A percentile compares a stretch with the other conserved stretches of the same genome.
phyloP scores from a whole-genome alignment of 2,329 filamentous ascomycete species.

The Fusarium neocosmosporiellum region DNA sequence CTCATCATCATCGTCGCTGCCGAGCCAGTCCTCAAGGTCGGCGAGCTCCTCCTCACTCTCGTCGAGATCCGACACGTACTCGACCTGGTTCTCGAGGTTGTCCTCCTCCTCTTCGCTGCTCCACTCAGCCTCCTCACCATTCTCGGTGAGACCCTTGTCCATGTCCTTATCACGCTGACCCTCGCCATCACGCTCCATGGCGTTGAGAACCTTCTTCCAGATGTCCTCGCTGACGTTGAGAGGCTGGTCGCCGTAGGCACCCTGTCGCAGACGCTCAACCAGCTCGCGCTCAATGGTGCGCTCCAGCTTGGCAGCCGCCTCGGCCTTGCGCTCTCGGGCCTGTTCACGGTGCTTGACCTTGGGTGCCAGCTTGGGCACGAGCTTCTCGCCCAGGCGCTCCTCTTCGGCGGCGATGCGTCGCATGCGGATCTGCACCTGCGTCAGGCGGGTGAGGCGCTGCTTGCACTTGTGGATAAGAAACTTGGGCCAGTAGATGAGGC shows the following conservation, averaged over 20 bases:
- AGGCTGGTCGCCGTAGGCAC: conserved; percentile 93
- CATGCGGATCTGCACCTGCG: conserved; percentile 87
- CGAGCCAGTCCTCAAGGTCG: conserved; percentile 93
- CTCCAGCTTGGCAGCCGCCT: conserved; percentile 92
- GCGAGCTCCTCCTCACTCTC: conserved; percentile 83
- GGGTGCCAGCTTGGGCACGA: conserved; percentile 89
- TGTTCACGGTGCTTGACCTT: conserved; percentile 85
- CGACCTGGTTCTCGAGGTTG: conserved; percentile 82
- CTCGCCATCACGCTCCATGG: conserved; percentile 88
- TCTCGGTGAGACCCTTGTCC: conserved; percentile 86
- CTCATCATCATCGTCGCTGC: conserved; percentile 72
- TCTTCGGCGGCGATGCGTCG: conserved; percentile 88
- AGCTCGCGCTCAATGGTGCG: conserved; percentile 94
- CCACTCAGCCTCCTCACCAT: conserved; percentile 75
- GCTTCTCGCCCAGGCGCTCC: conserved; percentile 85
- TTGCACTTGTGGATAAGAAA: conserved; percentile 96
- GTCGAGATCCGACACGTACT: conserved; percentile 93
- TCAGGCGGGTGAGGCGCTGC: conserved; percentile 90
- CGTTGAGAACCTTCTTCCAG: conserved; percentile 96
- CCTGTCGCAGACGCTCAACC: conserved; percentile 88
- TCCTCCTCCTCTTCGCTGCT: conserved; percentile 74
- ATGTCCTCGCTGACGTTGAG: conserved; percentile 95
- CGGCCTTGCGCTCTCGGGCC: conserved; percentile 80
- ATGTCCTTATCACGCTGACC: conserved; percentile 86
- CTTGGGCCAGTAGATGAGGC: conserved; percentile 93